Evolutionary conservation across 2,329 filamentous ascomycete genomes (phyloP).

Genomic region (Colletotrichum tropicale): DNA sequence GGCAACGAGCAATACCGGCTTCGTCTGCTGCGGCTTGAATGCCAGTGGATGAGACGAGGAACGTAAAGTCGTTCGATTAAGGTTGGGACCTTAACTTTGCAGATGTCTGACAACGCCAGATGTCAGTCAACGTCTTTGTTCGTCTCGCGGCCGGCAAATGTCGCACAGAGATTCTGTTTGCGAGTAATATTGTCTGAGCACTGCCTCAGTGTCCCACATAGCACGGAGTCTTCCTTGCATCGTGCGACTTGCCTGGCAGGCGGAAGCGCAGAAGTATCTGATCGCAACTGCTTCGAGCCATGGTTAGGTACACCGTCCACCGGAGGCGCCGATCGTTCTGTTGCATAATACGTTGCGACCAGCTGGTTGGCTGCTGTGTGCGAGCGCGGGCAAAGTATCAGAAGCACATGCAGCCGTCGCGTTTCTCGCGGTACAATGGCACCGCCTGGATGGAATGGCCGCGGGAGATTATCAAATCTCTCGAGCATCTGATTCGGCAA

Average conservation of each 20-base stretch:
- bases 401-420: neutral
- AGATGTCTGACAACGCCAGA: neutral
- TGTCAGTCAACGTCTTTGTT: neutral
- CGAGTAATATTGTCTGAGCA: neutral
- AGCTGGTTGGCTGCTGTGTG: neutral
- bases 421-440: neutral
- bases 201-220: neutral
- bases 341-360: neutral
- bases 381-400: neutral
- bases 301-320: neutral
- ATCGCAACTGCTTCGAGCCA: neutral
- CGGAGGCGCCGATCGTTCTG: neutral
- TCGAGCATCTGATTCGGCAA: neutral
- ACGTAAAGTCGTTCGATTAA: slow-evolving; percentile 12
- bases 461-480: slow-evolving; percentile 7
- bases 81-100: neutral
- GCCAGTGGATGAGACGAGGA: neutral
- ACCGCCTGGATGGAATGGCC: neutral
- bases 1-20: neutral
- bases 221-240: neutral
- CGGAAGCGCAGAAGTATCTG: neutral
- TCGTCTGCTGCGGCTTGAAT: neutral
- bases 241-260: neutral
- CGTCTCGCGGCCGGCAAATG: neutral
- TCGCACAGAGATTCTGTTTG: neutral